A percentile compares a stretch with the other conserved stretches of the same genome.
These are phyloP conservation scores for Botrytis aclada DNA, from an alignment of 2,329 filamentous ascomycete species.

Conservation along the genomic window DNA sequence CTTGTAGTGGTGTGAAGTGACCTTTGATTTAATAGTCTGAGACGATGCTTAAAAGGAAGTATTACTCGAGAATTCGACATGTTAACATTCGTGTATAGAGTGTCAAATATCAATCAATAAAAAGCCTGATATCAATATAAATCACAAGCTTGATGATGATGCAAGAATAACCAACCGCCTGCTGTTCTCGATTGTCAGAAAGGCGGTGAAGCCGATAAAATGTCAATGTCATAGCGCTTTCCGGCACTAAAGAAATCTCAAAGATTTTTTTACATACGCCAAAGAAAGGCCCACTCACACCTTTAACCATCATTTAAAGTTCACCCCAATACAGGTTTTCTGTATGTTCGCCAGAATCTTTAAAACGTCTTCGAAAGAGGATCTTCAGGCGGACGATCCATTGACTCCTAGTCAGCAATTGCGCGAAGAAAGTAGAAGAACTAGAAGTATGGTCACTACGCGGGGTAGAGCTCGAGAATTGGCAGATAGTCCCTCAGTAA, in stretches of 20 bases:
- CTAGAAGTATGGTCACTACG: constrained; percentile 30
- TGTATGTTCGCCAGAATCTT: constrained; percentile 34
- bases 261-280: constrained; percentile 7
- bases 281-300: neutral
- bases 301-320: neutral
- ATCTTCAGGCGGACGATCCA: constrained; percentile 22
- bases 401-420: constrained; percentile 18
- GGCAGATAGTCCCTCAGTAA: constrained; percentile 12
- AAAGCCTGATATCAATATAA: neutral
- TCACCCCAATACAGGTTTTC: constrained; percentile 6
- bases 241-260: constrained; percentile 12
- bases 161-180: neutral
- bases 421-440: constrained; percentile 15
- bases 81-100: neutral
- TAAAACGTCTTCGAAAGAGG: constrained; percentile 28
- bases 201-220: constrained; percentile 6
- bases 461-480: constrained; percentile 21
- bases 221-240: neutral
- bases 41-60: neutral
- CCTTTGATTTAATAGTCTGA: neutral
- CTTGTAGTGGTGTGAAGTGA: neutral
- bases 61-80: neutral
- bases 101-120: neutral
- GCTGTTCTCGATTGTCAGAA: neutral
- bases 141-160: neutral